phyloP scores from a whole-genome alignment of 768 basidiomycete species.

The Suillus occidentalis region DNA sequence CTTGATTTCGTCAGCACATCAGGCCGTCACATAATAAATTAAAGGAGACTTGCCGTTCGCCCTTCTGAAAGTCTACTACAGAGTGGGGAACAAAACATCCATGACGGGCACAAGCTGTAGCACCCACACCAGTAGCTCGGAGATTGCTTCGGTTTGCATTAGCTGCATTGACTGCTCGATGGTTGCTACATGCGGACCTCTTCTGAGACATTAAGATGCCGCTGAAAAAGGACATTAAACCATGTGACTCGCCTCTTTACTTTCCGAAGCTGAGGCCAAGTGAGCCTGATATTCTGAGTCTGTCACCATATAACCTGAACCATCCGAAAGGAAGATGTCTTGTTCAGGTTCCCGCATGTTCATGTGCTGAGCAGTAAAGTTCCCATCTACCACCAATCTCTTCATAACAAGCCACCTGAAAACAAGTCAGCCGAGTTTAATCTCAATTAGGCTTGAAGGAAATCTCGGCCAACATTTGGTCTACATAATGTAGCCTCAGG shows the following conservation, averaged over 20 bases:
- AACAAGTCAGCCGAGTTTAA: background rate
- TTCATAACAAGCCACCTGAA: background rate
- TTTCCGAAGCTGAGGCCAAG: slow-evolving; percentile 9
- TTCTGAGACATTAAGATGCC: background rate
- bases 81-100: slow-evolving; percentile 31
- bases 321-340: slow-evolving; percentile 29
- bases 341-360: slow-evolving; percentile 22
- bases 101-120: slow-evolving; percentile 30
- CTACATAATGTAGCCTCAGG: background rate
- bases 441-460: background rate
- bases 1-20: background rate
- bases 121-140: slow-evolving; percentile 28
- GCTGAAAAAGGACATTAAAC: background rate
- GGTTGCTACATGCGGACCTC: slow-evolving; percentile 1
- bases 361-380: slow-evolving; percentile 16
- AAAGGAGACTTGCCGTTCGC: slow-evolving; percentile 20
- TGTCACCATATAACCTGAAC: slow-evolving; percentile 27
- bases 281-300: slow-evolving; percentile 21
- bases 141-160: slow-evolving; percentile 15
- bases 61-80: slow-evolving; percentile 33
- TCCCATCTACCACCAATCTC: slow-evolving; percentile 13
- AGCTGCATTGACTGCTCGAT: slow-evolving; percentile 17
- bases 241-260: slow-evolving; percentile 5
- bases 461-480: background rate
- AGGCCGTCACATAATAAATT: background rate